Conservation (phyloP, 2,329 filamentous ascomycete genomes). For the Penicillium sp. region DNA sequence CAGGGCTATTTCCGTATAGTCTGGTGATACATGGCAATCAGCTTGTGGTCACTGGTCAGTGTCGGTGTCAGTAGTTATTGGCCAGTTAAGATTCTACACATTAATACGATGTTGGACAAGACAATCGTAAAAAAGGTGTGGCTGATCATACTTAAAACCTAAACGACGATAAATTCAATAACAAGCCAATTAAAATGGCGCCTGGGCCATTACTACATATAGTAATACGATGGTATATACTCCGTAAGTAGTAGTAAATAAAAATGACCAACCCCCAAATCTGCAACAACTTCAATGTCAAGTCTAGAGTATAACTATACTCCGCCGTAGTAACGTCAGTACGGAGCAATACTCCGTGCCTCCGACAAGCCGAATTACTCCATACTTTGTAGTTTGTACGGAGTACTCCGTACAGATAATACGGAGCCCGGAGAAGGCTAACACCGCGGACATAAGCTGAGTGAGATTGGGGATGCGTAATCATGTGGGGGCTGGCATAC, state of each 20-base stretch:
- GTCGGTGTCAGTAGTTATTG: too few species aligned
- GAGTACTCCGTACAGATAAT: too few species aligned
- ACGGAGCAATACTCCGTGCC: too few species aligned
- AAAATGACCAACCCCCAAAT: too few species aligned
- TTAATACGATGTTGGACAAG: background rate
- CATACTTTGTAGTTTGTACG: background rate
- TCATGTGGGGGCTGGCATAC: conserved; percentile 1
- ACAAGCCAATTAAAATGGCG: background rate
- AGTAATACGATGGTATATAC: background rate
- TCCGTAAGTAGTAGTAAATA: background rate
- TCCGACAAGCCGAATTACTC: background rate
- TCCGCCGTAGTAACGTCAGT: too few species aligned
- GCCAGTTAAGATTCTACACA: background rate
- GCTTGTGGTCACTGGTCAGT: background rate
- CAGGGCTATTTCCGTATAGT: too few species aligned
- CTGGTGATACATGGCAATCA: background rate
- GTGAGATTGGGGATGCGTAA: background rate
- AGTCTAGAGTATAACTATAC: too few species aligned
- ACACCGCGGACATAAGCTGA: background rate
- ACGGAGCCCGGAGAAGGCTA: background rate
- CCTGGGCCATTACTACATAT: background rate
- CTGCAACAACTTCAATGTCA: background rate
- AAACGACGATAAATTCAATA: conserved; percentile 3
- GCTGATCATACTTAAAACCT: conserved; percentile 14
- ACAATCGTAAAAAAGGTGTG: conserved; percentile 1